These are phyloP conservation scores for Botrytis aclada DNA, from an alignment of 2,329 filamentous ascomycete species.

Conservation along the genomic window DNA sequence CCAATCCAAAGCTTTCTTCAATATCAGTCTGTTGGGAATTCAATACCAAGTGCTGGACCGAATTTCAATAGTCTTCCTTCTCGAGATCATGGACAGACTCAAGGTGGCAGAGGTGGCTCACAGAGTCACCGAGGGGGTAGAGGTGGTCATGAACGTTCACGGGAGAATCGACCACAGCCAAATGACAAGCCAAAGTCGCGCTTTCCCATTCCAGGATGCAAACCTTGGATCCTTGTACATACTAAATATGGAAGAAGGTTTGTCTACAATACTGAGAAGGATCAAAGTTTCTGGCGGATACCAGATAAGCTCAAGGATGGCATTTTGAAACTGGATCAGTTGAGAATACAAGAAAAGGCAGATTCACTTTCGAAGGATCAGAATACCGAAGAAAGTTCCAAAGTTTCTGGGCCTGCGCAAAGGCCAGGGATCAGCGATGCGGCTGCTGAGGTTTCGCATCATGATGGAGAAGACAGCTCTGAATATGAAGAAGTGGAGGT, in stretches of 20 bases:
- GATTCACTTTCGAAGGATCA: conserved; percentile 32
- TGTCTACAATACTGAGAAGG: conserved; percentile 81
- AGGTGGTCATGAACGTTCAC: conserved; percentile 52
- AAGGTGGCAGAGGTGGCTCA: conserved; percentile 41
- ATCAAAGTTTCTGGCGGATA: conserved; percentile 92
- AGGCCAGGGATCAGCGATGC: conserved; percentile 25
- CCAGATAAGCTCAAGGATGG: conserved; percentile 81
- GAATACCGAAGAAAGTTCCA: conserved; percentile 29
- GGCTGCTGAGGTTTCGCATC: conserved; percentile 30
- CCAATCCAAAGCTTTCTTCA: conserved; percentile 43
- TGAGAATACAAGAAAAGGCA: conserved; percentile 61
- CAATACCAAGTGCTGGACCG: conserved; percentile 40
- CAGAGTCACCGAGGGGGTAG: conserved; percentile 48
- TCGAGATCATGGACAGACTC: conserved; percentile 24
- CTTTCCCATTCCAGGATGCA: conserved; percentile 72
- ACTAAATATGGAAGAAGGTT: conserved; percentile 89
- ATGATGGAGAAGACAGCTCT: conserved; percentile 55
- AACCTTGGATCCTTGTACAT: conserved; percentile 88
- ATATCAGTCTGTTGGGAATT: conserved; percentile 42
- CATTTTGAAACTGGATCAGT: conserved; percentile 69
- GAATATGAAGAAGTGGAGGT: conserved; percentile 61
- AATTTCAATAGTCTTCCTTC: conserved; percentile 34
- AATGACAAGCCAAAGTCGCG: conserved; percentile 79
- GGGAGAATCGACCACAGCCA: conserved; percentile 55
- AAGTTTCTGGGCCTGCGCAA: conserved; percentile 32